Percentiles rank a stretch among this genome's conserved stretches.
phyloP scores from a whole-genome alignment of 257 asterid species.

The Rauvolfia tetraphylla region DNA sequence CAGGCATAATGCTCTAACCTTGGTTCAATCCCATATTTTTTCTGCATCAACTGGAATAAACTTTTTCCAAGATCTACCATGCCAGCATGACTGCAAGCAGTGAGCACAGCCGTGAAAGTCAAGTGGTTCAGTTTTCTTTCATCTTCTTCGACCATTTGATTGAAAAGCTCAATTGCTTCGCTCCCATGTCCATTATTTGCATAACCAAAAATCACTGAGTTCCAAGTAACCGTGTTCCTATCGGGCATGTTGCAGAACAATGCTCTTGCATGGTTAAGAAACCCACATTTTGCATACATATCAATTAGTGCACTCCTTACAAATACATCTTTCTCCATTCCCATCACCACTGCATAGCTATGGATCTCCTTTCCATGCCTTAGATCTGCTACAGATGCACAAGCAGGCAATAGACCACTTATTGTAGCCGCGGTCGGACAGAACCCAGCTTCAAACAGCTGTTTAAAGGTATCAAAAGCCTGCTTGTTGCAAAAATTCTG shows the following conservation, averaged over 20 bases:
- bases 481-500: slow-evolving; percentile 43
- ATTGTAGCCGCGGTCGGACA: slow-evolving; percentile 56
- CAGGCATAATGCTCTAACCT: slow-evolving; percentile 80
- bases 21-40: slow-evolving; percentile 42
- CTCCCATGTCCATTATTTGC: slow-evolving; percentile 62
- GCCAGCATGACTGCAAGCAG: slow-evolving; percentile 64
- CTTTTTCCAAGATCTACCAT: slow-evolving; percentile 51
- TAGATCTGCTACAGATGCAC: slow-evolving; percentile 48
- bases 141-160: slow-evolving; percentile 41
- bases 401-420: slow-evolving; percentile 60
- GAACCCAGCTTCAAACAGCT: slow-evolving; percentile 45
- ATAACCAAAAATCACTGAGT: slow-evolving; percentile 71
- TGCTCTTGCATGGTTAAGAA: slow-evolving; percentile 37
- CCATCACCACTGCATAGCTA: slow-evolving; percentile 45
- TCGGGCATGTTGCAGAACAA: slow-evolving; percentile 39
- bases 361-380: slow-evolving; percentile 64
- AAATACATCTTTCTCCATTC: slow-evolving; percentile 46
- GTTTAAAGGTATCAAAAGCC: slow-evolving; percentile 41
- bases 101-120: slow-evolving; percentile 67
- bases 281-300: slow-evolving; percentile 78
- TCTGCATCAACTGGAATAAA: slow-evolving; percentile 51
- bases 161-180: slow-evolving; percentile 51
- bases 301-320: slow-evolving; percentile 59
- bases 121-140: slow-evolving; percentile 48
- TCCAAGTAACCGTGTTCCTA: slow-evolving; percentile 59